Base-by-base conservation (phyloP, 257 asterid species). In the Solanum pinnatisectum region DNA sequence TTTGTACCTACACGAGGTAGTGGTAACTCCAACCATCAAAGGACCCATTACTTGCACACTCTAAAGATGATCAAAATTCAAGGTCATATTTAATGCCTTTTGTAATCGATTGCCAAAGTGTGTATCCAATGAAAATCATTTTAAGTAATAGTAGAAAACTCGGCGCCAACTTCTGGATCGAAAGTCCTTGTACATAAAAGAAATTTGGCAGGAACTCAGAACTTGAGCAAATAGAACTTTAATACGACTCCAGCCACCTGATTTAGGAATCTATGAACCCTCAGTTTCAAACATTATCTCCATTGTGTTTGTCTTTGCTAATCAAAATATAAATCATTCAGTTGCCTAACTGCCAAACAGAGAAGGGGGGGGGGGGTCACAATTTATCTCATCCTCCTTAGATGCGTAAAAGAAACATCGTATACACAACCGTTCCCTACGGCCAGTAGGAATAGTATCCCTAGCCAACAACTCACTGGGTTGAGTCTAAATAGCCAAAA, bases 1-100 rank as follows among this genome's bases (percentile, higher is more conserved):
- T 3, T 2, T 59, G 25, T 59, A 20, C 67, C 67, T 59, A 20
- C 67, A 20, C 2, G 67, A 59, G 67, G 25, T 59, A 59, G 67
- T 59, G 67, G 67, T 59, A 59, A 84, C 91, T 93, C 99, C 98
- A 97, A 49, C 97, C 96, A 87, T 97, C 97, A 86, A 96, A 97
- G 20, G 98, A 97, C 30, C 98, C 98, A 98, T 94, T 63, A 97
- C 98, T 93, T 95, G 96, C 88, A 97, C 98, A 77, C 95, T 94
- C 98, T 95, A 89, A 83, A 86, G 87, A 84, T 20, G 37, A 89
- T 42, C 35, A 83, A 76, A 49, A 70, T 46, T 74, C 67, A 81
- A 27, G 30, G 23, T 23, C 36, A 77, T 33, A 65, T 84, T 44
- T 33, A 79, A 86, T 72, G 25, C 52, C 63, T 83, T 49, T 89